phyloP scores from a whole-genome alignment of 768 basidiomycete species.

The Tricholoma flavovirens region DNA sequence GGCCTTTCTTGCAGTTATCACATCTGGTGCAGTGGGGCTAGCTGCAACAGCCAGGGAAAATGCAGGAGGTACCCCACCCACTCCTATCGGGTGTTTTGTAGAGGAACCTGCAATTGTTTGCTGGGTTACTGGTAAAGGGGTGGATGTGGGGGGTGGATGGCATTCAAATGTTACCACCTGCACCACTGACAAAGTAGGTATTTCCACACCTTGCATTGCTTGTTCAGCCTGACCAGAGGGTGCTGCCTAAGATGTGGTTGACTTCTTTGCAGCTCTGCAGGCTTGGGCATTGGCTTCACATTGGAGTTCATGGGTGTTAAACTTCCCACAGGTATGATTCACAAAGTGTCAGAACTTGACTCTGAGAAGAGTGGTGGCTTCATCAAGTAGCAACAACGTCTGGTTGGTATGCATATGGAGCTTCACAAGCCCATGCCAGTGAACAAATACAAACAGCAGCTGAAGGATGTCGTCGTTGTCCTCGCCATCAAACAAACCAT shows the following conservation, averaged over 20 bases:
- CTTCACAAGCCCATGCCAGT: slow-evolving; percentile 2
- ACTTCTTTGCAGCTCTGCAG: not conserved
- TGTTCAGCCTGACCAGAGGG: not conserved
- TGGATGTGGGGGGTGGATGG: not conserved
- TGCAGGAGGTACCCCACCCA: not conserved
- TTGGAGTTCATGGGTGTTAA: no score
- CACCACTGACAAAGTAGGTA: not conserved
- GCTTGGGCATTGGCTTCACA: no score
- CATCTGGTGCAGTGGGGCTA: not conserved
- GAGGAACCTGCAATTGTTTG: not conserved
- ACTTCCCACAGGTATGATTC: no score
- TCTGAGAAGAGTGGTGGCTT: no score
- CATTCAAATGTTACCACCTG: not conserved
- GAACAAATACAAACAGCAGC: slow-evolving; percentile 3
- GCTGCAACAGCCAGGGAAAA: not conserved
- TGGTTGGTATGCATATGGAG: not conserved
- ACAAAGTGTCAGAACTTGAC: no score
- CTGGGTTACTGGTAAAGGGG: not conserved
- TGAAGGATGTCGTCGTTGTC: not conserved
- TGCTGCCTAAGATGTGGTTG: not conserved
- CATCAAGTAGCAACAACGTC: not conserved
- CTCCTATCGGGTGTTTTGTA: not conserved
- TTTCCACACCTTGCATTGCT: not conserved
- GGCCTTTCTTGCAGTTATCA: not conserved
- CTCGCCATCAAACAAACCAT: slow-evolving; percentile 1